These are phyloP conservation scores for Phytophthora capsici DNA, from an alignment of 352 stramenopile genomes.

Conservation along the genomic window DNA sequence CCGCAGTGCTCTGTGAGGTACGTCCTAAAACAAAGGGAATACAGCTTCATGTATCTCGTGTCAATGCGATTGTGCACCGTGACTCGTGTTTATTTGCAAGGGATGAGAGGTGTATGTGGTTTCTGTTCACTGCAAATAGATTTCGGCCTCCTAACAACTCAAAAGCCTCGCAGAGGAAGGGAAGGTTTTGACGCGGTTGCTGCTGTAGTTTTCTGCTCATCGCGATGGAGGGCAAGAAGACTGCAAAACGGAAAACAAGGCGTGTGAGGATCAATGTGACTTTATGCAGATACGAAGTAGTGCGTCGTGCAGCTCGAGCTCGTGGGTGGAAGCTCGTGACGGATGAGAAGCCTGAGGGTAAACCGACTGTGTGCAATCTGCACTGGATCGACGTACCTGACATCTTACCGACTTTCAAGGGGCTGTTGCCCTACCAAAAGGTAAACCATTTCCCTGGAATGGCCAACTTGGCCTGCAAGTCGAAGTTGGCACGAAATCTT, in stretches of 20 bases:
- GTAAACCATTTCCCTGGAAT: slow-evolving; percentile 98
- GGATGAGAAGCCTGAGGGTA: slow-evolving; percentile 74
- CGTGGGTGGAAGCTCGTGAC: slow-evolving; percentile 79
- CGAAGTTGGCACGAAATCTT: slow-evolving; percentile 94
- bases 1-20: slow-evolving; percentile 44
- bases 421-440: slow-evolving; percentile 92
- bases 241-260: slow-evolving; percentile 46
- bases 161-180: no score
- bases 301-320: slow-evolving; percentile 78
- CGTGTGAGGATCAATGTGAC: slow-evolving; percentile 77
- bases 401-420: slow-evolving; percentile 90
- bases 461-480: slow-evolving; percentile 95
- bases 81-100: no score
- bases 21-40: not conserved
- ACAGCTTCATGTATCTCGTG: no score
- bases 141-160: no score
- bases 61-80: no score
- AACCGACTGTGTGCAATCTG: slow-evolving; percentile 85
- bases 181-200: no score
- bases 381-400: slow-evolving; percentile 96
- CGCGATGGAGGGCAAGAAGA: slow-evolving; percentile 30
- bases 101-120: no score
- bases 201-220: not conserved
- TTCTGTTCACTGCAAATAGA: slow-evolving; percentile 1
- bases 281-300: slow-evolving; percentile 82